phyloP scores from a whole-genome alignment of 345 rosid genomes.

The Hypericum perforatum region DNA sequence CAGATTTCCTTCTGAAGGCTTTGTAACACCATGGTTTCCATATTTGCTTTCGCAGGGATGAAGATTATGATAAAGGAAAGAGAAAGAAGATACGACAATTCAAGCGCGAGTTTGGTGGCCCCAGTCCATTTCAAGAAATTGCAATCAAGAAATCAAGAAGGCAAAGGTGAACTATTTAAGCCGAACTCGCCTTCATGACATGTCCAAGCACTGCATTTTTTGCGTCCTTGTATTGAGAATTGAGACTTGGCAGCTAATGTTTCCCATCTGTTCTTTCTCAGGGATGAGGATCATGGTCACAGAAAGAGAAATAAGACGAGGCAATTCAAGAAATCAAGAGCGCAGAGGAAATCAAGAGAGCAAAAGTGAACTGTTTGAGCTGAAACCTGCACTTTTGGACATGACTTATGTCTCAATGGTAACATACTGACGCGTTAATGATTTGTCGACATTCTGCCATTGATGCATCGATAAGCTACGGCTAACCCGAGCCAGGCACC shows the following conservation, averaged over 20 bases:
- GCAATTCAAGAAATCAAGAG: constrained; percentile 39
- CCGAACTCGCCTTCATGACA: constrained; percentile 50
- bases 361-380: constrained; percentile 20
- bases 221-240: too few relatives aligned
- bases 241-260: too few relatives aligned
- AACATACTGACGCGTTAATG: constrained; percentile 4
- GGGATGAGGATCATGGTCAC: constrained; percentile 91
- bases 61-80: constrained; percentile 89
- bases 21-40: not conserved
- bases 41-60: constrained; percentile 47
- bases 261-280: constrained; percentile 8
- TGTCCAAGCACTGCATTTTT: constrained; percentile 14
- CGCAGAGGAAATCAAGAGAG: constrained; percentile 24
- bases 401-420: constrained; percentile 13
- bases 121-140: constrained; percentile 68
- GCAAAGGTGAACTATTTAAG: constrained; percentile 20
- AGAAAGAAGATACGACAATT: constrained; percentile 58
- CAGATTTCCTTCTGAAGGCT: not conserved
- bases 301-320: constrained; percentile 83
- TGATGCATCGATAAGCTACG: too few relatives aligned
- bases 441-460: constrained; percentile 14
- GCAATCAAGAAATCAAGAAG: constrained; percentile 29
- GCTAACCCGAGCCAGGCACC: too few relatives aligned
- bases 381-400: constrained; percentile 47
- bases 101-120: constrained; percentile 38